These are phyloP conservation scores for Tetrapisispora pingtungensis DNA, from an alignment of 805 yeast genomes.

Conservation along the genomic window DNA sequence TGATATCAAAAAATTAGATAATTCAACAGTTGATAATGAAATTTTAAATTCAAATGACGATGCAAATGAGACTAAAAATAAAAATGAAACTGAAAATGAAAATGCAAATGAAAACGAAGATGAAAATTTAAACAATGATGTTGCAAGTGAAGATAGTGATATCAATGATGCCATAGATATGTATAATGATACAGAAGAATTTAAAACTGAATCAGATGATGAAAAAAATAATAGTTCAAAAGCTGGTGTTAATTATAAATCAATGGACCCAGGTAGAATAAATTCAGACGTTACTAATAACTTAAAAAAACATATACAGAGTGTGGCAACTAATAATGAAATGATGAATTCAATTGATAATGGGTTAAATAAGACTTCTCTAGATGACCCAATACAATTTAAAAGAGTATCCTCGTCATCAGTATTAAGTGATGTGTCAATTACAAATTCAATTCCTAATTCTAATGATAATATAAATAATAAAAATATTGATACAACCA, in stretches of 20 bases:
- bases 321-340: neutral
- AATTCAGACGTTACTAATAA: slow-evolving; percentile 31
- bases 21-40: neutral
- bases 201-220: neutral
- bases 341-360: slow-evolving; percentile 1
- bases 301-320: slow-evolving; percentile 2
- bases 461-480: neutral
- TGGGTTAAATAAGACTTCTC: slow-evolving; percentile 10
- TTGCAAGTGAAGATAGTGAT: neutral
- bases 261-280: slow-evolving; percentile 38
- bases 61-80: no score
- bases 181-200: neutral
- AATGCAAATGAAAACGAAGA: no score
- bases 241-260: slow-evolving; percentile 19
- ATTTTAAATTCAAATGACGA: no score
- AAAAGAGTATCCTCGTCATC: slow-evolving; percentile 34
- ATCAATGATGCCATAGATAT: slow-evolving; percentile 2
- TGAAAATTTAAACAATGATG: neutral
- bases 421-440: slow-evolving; percentile 17
- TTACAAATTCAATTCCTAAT: neutral
- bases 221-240: neutral
- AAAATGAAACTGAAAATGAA: no score
- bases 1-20: neutral
- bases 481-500: neutral
- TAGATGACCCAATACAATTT: slow-evolving; percentile 35